These are phyloP conservation scores for Chrysopogon serrulatus DNA, from an alignment of 176 grass and related monocot genomes.

Conservation along the genomic window DNA sequence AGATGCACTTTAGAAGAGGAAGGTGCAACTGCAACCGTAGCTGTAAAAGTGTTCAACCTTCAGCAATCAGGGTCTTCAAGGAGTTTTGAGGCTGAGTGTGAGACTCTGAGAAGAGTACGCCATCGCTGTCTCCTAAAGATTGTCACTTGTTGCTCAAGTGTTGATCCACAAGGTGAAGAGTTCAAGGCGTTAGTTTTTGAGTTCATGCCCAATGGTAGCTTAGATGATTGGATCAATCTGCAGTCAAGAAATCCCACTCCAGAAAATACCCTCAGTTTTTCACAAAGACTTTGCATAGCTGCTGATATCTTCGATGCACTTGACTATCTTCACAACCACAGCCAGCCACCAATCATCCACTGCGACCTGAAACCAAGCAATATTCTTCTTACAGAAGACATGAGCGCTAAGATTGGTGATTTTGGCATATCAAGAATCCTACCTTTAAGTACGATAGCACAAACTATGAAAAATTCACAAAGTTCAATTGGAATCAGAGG, in stretches of 20 bases:
- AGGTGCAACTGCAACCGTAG: neutral
- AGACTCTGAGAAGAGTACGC: neutral
- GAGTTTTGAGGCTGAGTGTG: slow-evolving; percentile 12
- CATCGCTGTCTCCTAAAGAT: neutral
- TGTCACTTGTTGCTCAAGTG: neutral
- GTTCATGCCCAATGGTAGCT: neutral
- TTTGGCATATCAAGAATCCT: slow-evolving; percentile 23
- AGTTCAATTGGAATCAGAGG: slow-evolving; percentile 10
- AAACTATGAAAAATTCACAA: neutral
- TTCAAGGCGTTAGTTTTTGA: neutral
- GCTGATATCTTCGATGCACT: neutral
- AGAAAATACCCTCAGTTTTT: neutral
- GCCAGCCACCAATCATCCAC: slow-evolving; percentile 20
- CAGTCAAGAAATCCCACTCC: neutral
- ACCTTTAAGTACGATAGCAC: neutral
- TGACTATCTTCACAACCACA: neutral
- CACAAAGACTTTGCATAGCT: neutral
- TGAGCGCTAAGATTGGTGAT: slow-evolving; percentile 33
- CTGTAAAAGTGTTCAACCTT: slow-evolving; percentile 23
- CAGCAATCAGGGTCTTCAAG: neutral
- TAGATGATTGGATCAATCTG: neutral
- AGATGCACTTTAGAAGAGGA: neutral
- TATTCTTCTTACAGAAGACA: slow-evolving; percentile 38
- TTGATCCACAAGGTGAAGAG: neutral
- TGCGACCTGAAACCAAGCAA: slow-evolving; percentile 49